Evolutionary conservation across 768 basidiomycete genomes (phyloP).

Genomic region (Mycena galericulata): DNA sequence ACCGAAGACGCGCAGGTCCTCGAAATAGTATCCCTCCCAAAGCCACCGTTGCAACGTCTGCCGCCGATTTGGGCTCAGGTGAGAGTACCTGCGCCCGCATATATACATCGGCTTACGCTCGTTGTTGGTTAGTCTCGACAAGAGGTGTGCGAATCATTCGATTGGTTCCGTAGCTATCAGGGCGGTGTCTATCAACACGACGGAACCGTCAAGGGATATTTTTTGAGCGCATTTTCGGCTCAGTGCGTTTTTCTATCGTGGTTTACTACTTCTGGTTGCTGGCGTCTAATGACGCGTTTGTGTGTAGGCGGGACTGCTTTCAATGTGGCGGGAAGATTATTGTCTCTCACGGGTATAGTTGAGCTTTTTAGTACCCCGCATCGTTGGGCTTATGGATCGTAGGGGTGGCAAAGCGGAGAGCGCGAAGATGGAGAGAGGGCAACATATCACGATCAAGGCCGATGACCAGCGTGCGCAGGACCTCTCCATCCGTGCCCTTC

Average conservation of each 20-base stretch:
- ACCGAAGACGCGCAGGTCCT: background rate
- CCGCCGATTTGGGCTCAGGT: constrained; percentile 10
- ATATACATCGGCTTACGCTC: background rate
- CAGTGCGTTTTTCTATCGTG: constrained; percentile 53
- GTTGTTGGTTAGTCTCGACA: constrained; percentile 71
- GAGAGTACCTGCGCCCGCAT: background rate
- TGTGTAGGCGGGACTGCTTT: constrained; percentile 81
- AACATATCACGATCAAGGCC: constrained; percentile 46
- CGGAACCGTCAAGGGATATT: constrained; percentile 77
- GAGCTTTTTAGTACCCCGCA: background rate
- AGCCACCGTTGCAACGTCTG: background rate
- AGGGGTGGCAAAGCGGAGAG: constrained; percentile 81
- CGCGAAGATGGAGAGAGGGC: constrained; percentile 49
- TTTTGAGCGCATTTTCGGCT: constrained; percentile 78
- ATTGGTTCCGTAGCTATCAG: constrained; percentile 83
- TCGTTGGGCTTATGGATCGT: background rate
- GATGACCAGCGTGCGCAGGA: constrained; percentile 78
- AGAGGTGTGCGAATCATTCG: constrained; percentile 85
- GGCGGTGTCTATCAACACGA: constrained; percentile 79
- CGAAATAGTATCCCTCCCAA: background rate
- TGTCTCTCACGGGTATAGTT: constrained; percentile 81
- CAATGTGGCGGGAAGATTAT: constrained; percentile 74
- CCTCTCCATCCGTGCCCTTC: constrained; percentile 76
- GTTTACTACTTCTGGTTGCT: background rate
- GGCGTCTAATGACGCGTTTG: too few species aligned